These are phyloP conservation scores for Gnomoniopsis sp. DNA, from an alignment of 2,329 filamentous ascomycete species.

Conservation along the genomic window DNA sequence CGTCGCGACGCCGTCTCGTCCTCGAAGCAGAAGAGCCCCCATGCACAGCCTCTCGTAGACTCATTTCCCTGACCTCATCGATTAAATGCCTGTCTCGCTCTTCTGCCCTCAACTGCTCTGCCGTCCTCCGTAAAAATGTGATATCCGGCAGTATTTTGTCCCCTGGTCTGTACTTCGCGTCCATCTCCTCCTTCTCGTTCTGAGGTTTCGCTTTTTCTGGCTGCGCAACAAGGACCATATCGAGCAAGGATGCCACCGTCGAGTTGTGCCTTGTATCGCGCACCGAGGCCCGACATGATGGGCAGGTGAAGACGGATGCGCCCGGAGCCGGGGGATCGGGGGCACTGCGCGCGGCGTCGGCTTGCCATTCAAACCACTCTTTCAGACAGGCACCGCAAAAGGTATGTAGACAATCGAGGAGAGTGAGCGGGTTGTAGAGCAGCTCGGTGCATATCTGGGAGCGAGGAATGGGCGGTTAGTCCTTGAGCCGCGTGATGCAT, in stretches of 20 bases:
- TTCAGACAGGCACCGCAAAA: constrained; percentile 95
- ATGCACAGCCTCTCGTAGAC: constrained; percentile 64
- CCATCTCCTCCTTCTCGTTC: constrained; percentile 74
- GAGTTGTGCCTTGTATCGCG: constrained; percentile 88
- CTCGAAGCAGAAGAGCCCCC: constrained; percentile 30
- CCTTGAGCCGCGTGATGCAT: constrained; percentile 2
- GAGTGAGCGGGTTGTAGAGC: constrained; percentile 83
- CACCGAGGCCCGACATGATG: constrained; percentile 83
- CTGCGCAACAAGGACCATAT: constrained; percentile 80
- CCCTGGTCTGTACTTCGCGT: constrained; percentile 72
- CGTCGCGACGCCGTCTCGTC: constrained; percentile 21
- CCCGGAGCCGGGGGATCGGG: constrained; percentile 47
- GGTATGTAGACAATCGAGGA: constrained; percentile 91
- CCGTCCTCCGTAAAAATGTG: constrained; percentile 45
- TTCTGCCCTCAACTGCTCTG: constrained; percentile 52
- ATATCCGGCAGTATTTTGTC: constrained; percentile 73
- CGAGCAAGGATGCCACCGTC: constrained; percentile 81
- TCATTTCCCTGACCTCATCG: constrained; percentile 69
- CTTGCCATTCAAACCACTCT: constrained; percentile 90
- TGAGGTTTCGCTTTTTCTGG: constrained; percentile 68
- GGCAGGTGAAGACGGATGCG: constrained; percentile 72
- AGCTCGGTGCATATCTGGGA: constrained; percentile 91
- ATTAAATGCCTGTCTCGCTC: constrained; percentile 68
- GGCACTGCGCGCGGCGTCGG: constrained; percentile 51
- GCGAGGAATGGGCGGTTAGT: constrained; percentile 12